Conservation (phyloP, 1,284 basidiomycete genomes). For the Ceratobasidium sp. region DNA sequence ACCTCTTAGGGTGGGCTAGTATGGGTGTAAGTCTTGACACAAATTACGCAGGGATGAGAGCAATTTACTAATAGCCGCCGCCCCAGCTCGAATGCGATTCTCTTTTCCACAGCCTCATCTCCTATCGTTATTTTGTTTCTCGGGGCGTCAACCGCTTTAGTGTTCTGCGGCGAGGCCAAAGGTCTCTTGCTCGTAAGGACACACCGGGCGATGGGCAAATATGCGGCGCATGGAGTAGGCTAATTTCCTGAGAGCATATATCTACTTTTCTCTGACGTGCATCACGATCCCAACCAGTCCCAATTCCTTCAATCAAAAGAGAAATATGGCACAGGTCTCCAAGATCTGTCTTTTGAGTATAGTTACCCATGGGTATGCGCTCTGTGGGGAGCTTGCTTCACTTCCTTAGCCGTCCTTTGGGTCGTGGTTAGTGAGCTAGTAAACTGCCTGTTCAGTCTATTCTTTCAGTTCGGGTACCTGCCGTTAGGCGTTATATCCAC, state of each 20-base stretch:
- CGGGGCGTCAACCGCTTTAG: conserved; percentile 10
- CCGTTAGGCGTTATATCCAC: conserved; percentile 6
- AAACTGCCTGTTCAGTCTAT: neutral
- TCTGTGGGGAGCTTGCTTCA: conserved; percentile 31
- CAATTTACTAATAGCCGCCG: neutral
- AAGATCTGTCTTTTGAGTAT: conserved; percentile 34
- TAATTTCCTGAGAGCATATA: neutral
- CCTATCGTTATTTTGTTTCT: conserved; percentile 24
- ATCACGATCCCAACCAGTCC: neutral
- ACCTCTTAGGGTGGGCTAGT: conserved; percentile 12
- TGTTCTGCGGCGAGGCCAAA: conserved; percentile 25
- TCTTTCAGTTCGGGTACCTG: conserved; percentile 12
- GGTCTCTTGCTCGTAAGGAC: conserved; percentile 26
- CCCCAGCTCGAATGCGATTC: conserved; percentile 17
- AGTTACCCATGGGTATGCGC: conserved; percentile 40
- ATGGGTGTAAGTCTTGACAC: conserved; percentile 23
- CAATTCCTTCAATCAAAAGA: conserved; percentile 40
- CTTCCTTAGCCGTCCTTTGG: conserved; percentile 29
- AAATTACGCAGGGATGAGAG: neutral
- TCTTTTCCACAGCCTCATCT: conserved; percentile 26
- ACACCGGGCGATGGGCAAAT: conserved; percentile 39
- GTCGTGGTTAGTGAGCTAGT: neutral
- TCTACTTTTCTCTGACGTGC: neutral
- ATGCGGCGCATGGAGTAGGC: conserved; percentile 34
- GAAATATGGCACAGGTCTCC: conserved; percentile 29